A percentile compares a stretch with the other conserved stretches of the same genome.
phyloP scores from a whole-genome alignment of 495 filamentous ascomycete species.

The Penicillium subrubescens region DNA sequence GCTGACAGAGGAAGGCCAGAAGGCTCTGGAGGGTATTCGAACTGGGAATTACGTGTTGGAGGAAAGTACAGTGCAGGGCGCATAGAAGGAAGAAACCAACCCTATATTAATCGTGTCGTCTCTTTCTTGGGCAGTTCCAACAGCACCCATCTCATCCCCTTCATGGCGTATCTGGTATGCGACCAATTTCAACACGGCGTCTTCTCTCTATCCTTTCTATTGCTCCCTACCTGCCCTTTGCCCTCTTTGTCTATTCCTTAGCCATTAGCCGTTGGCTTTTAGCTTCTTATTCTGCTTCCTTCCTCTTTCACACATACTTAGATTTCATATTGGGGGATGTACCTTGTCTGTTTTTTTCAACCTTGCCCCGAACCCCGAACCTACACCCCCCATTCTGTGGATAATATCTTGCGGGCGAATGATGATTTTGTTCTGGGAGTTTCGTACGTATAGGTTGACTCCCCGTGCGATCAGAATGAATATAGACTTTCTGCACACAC shows the following conservation, averaged over 20 bases:
- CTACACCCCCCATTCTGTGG: slow-evolving; percentile 8
- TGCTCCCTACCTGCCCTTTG: background rate
- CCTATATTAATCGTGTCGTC: slow-evolving; percentile 5
- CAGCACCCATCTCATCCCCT: background rate
- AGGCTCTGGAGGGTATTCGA: slow-evolving; percentile 69
- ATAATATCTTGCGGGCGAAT: slow-evolving; percentile 15
- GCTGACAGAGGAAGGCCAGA: slow-evolving; percentile 74
- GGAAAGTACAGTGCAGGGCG: slow-evolving; percentile 47
- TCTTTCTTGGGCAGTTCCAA: slow-evolving; percentile 11
- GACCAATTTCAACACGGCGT: slow-evolving; percentile 16
- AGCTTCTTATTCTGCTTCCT: background rate
- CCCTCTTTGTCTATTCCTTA: background rate
- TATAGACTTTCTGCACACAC: slow-evolving; percentile 10
- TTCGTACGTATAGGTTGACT: background rate
- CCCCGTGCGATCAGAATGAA: slow-evolving; percentile 13
- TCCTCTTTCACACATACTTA: slow-evolving; percentile 24
- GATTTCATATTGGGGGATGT: slow-evolving; percentile 12
- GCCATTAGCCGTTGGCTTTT: background rate
- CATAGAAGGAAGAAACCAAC: slow-evolving; percentile 29
- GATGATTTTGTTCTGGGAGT: background rate
- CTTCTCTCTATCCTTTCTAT: slow-evolving; percentile 4
- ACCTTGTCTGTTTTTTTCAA: background rate
- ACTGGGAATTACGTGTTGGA: slow-evolving; percentile 58
- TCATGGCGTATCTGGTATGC: slow-evolving; percentile 37
- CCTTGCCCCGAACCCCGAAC: background rate